Percentiles rank a stretch among this genome's conserved stretches.
These are phyloP conservation scores for Triadica sebifera DNA, from an alignment of 345 rosid species.

Conservation along the genomic window DNA sequence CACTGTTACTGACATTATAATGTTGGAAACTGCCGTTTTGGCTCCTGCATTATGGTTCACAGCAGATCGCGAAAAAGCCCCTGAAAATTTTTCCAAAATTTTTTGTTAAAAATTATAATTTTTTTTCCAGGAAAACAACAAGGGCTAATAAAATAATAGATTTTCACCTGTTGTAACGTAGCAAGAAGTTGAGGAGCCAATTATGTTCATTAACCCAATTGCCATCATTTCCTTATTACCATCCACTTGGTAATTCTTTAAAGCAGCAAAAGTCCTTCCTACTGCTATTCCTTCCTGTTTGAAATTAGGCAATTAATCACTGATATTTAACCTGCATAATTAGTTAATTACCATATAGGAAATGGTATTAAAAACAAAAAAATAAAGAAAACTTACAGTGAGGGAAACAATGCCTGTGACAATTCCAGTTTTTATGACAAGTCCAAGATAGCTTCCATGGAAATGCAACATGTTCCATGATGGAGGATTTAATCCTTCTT, in stretches of 20 bases:
- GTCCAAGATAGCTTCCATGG: slow-evolving; percentile 66
- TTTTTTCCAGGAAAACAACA: background rate
- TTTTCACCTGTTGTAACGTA: slow-evolving; percentile 69
- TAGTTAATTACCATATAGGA: background rate
- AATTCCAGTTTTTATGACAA: slow-evolving; percentile 72
- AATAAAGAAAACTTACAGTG: slow-evolving; percentile 47
- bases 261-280: slow-evolving; percentile 91
- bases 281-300: slow-evolving; percentile 98
- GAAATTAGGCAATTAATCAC: background rate
- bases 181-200: slow-evolving; percentile 94
- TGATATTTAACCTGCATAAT: background rate
- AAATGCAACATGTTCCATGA: slow-evolving; percentile 88
- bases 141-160: background rate
- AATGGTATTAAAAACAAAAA: background rate
- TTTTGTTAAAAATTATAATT: background rate
- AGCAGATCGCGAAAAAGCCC: slow-evolving; percentile 93
- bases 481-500: slow-evolving; percentile 89
- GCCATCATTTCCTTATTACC: slow-evolving; percentile 99
- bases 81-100: slow-evolving; percentile 28
- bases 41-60: slow-evolving; percentile 94
- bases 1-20: slow-evolving; percentile 84
- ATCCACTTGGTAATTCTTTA: slow-evolving; percentile 83
- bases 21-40: slow-evolving; percentile 88
- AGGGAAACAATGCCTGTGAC: slow-evolving; percentile 91
- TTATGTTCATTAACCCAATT: slow-evolving; percentile 87